Evolutionary conservation across 2,329 filamentous ascomycete genomes (phyloP), one percentile per base, ranked within the genome.

Genomic region (Beauveria sp.): DNA sequence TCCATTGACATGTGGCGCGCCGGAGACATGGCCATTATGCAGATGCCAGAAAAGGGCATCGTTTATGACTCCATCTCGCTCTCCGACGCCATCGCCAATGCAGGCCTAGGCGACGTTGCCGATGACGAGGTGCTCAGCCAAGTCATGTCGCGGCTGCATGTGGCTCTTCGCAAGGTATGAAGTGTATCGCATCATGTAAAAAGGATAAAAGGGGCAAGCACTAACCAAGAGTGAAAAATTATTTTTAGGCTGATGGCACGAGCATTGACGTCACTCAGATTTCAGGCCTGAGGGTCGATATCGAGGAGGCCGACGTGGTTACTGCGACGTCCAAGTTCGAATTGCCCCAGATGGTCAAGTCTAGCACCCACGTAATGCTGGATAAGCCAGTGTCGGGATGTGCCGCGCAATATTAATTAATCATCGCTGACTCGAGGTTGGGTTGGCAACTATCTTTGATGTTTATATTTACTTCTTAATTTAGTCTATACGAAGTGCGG

Each of bases 111-210:
- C 20, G 7, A 38, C 3, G 10, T 20, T 16, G 7, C 49, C 2
- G 28, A 28, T 10, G 42, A 40, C 16, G 49, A 54, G 20, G 2
- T 60, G 26, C n/a, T 54, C n/a, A 40, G 31, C 38, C 40, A 54
- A 20, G 26, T 60, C 20, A 18, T 24, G 18, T 34, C 58, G 14
- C 40, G 42, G 5, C 20, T 60, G 24, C 40, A 48, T 10, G 50
- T 54, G 14, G 43, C n/a, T 18, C 58, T 60, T 46, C 49, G 49
- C 58, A 60, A 45, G 58, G 58, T 60, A 54, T 24, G 56, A 28
- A 28, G 18, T 20, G 43, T 5, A 14, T 42, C 22, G 40, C 14
- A 16, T 53, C n/a, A 24, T 53, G 2, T 42, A 5, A n/a, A 26
- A 16, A 9, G 34, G 22, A 5, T 5, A 6, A 20, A n/a, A 14